Evolutionary conservation across 2,329 filamentous ascomycete genomes (phyloP), one percentile per base, ranked within the genome.

Genomic region (Penicillium sp.): DNA sequence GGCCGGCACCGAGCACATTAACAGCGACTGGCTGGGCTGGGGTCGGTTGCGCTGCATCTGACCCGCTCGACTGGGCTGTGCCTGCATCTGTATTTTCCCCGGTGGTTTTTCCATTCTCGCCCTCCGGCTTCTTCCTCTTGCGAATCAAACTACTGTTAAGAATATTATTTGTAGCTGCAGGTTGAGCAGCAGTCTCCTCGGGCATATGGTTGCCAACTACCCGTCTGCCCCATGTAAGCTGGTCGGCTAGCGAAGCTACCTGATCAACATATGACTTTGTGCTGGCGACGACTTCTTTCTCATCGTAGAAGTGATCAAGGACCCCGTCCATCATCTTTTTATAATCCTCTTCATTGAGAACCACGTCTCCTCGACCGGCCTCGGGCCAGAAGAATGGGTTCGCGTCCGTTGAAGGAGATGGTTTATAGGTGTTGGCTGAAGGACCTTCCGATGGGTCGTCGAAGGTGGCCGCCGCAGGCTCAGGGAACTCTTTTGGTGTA

Each of bases 271-370:
- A 79, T 20, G 68, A 63, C 54, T 70, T 73, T 5, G 75, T 78
- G 51, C 75, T 78, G 35, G 70, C 62, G 26, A 68, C 63, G 15
- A 73, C 65, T 6, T 75, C 67, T 31, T 71, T 61, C 42, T 71
- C 69, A 45, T 73, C 72, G 47, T 78, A 79, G 54, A 79, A 77
- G 50, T 76, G 71, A 14, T 73, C 69, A 8, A 78, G 61, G 9
- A 79, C 67, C 23, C 72, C 69, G 40, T 74, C 68, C 54, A 73
- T 73, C 25, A 73, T 69, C 2, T 60, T 62, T 49, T 75, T 72
- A 57, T 79, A 79, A 54, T 77, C 71, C 26, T 67, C 61, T 46
- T 75, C 69, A 44, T 62, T 68, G 18, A 79, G 58, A 14, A 76
- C 65, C 1, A 75, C 67, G 18, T 75, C 64, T 31, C 70, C 69